Base-by-base conservation (phyloP, 1,284 basidiomycete genomes). In the Ceraceosorus guamensis region DNA sequence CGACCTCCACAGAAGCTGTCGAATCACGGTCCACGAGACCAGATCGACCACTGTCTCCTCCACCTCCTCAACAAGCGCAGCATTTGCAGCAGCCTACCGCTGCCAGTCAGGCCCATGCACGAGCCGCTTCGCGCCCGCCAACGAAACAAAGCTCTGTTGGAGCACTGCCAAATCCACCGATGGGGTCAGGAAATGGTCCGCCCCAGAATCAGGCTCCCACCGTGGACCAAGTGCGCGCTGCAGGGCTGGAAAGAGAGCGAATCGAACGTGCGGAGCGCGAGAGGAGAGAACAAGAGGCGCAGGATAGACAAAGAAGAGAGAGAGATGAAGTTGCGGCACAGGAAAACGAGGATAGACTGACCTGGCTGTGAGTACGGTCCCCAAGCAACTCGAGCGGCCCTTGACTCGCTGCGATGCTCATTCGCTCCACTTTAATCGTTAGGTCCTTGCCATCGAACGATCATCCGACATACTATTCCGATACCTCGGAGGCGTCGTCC, bases 401-500 rank as follows among this genome's bases (percentile, higher is more conserved):
- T 24, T 41, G 39, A 41, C 39, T 41, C 2, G 11, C 11, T 41
- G 39, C 11, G 10, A 41, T 41, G 39, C 39, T 16, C 16, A 41
- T 16, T 41, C 11, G 11, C 11, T 11, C 39, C 39, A 2, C 11
- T 41, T 11, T 16, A 2, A 3, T 41, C 39, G 39, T 16, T 16
- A 41, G 39, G 39, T 68, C 66, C 1, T 33, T 70, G 43, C 68
- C 68, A 0, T 63, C 66, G 56, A 67, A 70, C 46, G 68, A 70
- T 32, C 66, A 70, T 35, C 65, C 63, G 3, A 58, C 67, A 49
- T 70, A 70, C 56, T 70, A 70, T 54, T 68, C 68, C 2, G 68
- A 70, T 52, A 66, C 68, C 39, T 65, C 65, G 44, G 67, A 69
- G 46, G 67, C 67, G 18, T 60, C 59, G 3, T 52, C 58, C 45